Conservation (phyloP, 306 rosid genomes). For the Trichosanthes truncata region DNA sequence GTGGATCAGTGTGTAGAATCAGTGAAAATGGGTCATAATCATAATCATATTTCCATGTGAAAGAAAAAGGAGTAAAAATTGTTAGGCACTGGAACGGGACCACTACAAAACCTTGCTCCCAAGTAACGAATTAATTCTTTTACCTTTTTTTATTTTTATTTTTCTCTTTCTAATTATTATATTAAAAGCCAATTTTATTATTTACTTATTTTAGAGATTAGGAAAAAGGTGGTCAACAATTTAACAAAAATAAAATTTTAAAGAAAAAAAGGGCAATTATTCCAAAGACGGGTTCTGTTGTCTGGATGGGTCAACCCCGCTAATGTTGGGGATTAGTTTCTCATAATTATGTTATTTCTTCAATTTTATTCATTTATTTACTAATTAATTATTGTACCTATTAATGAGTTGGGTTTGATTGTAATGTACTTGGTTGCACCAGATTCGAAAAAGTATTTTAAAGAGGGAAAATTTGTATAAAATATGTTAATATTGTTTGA, state of each 20-base stretch:
- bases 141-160: background rate
- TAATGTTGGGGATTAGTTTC: slow-evolving; percentile 2
- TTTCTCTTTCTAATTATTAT: background rate
- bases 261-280: background rate
- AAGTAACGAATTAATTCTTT: slow-evolving; percentile 8
- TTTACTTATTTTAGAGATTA: background rate
- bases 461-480: background rate
- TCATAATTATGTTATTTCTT: background rate
- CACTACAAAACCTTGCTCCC: slow-evolving; percentile 4
- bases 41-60: slow-evolving; percentile 3
- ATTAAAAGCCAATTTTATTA: background rate
- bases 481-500: background rate
- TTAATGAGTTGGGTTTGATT: background rate
- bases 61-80: background rate
- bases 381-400: background rate
- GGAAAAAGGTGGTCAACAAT: slow-evolving; percentile 9
- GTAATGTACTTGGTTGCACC: no score
- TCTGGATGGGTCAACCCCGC: background rate
- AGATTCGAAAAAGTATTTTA: background rate
- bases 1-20: background rate
- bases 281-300: background rate
- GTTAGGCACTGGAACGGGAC: background rate
- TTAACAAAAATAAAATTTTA: background rate
- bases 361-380: background rate
- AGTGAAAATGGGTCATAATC: background rate